Evolutionary conservation across 2,329 filamentous ascomycete genomes (phyloP), one percentile per base, ranked within the genome.

Genomic region (Sporothrix protearum): DNA sequence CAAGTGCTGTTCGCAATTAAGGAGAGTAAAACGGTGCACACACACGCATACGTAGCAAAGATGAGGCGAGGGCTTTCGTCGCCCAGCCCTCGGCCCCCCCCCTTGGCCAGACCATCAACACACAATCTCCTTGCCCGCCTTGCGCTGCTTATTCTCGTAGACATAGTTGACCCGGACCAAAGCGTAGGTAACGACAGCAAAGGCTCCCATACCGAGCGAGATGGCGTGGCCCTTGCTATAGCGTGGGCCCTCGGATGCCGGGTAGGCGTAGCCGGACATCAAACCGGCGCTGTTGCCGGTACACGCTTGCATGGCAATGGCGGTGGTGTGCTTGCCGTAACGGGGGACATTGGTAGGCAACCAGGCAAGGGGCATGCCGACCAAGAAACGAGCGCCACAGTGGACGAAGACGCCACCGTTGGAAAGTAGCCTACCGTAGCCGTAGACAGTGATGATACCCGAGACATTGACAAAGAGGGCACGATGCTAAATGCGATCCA

Each of bases 291-390:
- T 47, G 64, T 75, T 75, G 12, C 73, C 74, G 2, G 74, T 68
- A 42, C 71, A 72, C 19, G 73, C 55, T 53, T 74, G 73, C 71
- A 74, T 71, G 36, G 73, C 74, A 42, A 69, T 74, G n/a, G 73
- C 72, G 28, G 73, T 73, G 10, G 74, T 91, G 45, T 92, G 84
- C 79, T 94, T 94, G 10, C 91, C 91, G 74, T 94, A 94, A 6
- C 92, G 84, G 0, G 92, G 92, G 19, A 86, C 85, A 73, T 93
- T 94, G 22, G 86, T 89, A 0, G 90, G 86, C 51, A 90, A 75
- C 86, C 86, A 88, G 47, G 86, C 85, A n/a, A 88, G 76, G 4
- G 86, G 86, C 72, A 88, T 74, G 0, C 86, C 85, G 3, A 94
- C 87, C n/a, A 95, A 81, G 78, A 94, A 91, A 73, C 91, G 93